These are phyloP conservation scores for Candida buenavistaensis DNA, from an alignment of 1,139 yeast genomes.

Conservation along the genomic window DNA sequence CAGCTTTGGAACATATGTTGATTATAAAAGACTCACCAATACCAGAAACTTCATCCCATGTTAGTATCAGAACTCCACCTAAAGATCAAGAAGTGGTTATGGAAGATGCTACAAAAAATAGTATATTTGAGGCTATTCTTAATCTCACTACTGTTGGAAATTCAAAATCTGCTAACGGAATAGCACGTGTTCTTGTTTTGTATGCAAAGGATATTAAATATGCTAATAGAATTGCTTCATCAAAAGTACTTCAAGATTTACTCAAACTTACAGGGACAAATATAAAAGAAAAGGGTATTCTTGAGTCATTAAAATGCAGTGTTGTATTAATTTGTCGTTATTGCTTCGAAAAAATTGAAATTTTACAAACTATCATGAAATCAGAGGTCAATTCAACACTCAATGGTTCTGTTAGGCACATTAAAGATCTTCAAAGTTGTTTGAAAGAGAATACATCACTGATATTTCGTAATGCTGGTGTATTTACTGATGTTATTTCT, in stretches of 20 bases:
- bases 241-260: constrained; percentile 33
- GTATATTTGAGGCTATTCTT: constrained; percentile 35
- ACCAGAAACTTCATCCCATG: constrained; percentile 19
- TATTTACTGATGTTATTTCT: constrained; percentile 54
- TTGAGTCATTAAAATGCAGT: constrained; percentile 17
- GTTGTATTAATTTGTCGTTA: constrained; percentile 56
- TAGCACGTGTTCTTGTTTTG: constrained; percentile 38
- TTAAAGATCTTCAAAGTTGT: constrained; percentile 51
- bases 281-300: constrained; percentile 8
- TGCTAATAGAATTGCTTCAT: constrained; percentile 41
- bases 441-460: constrained; percentile 57
- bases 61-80: constrained; percentile 10
- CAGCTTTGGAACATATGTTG: constrained; percentile 49
- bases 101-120: constrained; percentile 29
- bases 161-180: constrained; percentile 12
- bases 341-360: constrained; percentile 62
- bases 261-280: constrained; percentile 11
- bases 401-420: constrained; percentile 19
- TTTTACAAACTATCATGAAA: constrained; percentile 50
- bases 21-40: constrained; percentile 46
- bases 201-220: constrained; percentile 47
- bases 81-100: constrained; percentile 13
- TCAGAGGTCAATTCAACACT: constrained; percentile 46
- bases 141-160: constrained; percentile 3
- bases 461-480: constrained; percentile 58